Base-by-base conservation (phyloP, 331 rosid species). In the Quercus lobata region DNA sequence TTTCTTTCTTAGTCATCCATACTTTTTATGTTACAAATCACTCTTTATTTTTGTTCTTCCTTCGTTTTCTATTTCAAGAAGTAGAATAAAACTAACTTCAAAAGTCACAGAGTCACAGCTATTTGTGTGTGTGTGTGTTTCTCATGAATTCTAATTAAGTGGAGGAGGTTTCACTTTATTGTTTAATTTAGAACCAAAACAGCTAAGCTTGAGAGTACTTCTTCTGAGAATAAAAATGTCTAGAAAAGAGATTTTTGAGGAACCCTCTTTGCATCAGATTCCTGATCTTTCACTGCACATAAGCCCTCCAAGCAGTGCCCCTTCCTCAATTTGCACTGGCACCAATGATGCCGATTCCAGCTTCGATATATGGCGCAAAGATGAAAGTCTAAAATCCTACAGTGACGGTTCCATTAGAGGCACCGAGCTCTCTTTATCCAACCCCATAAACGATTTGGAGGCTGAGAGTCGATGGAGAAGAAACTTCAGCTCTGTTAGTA, bases 271-370 rank as follows among this genome's bases (percentile, higher is more conserved):
- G 85, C 79, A 85, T 83, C 84, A 3, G 80, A 88, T 89, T 86
- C 97, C 97, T 76, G 97, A 94, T 88, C 98, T 94, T 62, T 92
- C 97, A 14, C 92, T 94, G 7, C 86, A 92, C 79, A 92, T 94
- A 55, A 87, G 91, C 81, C 93, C 88, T 53, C 97, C 98, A 15
- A 90, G 82, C 76, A 87, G 87, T 73, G 87, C 88, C 37, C 82
- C 88, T 18, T 82, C 91, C 71, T 87, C 91, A 74, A 83, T 83
- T 55, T 86, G 87, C 77, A 81, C 81, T 21, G 78, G 24, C 68
- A 29, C 66, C 6, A 19, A 66, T 30, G 88, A 74, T 71, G 84
- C 71, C 34, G 88, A 88, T 41, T 85, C 92, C 4, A 71, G 76
- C 52, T 84, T 92, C 71, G 85, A 89, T 80, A 66, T 86, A 34